Percentiles rank a stretch among this genome's conserved stretches.
Evolutionary conservation across 768 basidiomycete genomes (phyloP).

Genomic region (Clathrus columnatus): DNA sequence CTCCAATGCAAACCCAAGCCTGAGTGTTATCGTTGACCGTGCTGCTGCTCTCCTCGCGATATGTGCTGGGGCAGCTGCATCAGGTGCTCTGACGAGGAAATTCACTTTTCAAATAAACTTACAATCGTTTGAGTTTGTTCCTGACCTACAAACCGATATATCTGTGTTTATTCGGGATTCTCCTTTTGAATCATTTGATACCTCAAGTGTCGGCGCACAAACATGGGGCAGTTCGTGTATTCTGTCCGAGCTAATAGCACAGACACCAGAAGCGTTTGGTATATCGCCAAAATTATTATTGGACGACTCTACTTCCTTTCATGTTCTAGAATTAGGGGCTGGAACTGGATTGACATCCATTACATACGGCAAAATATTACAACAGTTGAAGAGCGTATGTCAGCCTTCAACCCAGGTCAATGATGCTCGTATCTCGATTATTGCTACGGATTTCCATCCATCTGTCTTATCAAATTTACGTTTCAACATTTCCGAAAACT

Average conservation of each 20-base stretch:
- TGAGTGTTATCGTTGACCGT: conserved; percentile 30
- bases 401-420: not conserved
- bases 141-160: not conserved
- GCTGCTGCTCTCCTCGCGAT: conserved; percentile 57
- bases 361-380: conserved; percentile 27
- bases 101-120: conserved; percentile 34
- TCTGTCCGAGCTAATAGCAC: conserved; percentile 63
- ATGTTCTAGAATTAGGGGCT: conserved; percentile 47
- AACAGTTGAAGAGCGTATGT: not conserved
- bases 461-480: conserved; percentile 39
- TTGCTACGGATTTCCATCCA: conserved; percentile 44
- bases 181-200: conserved; percentile 61
- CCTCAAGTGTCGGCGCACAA: conserved; percentile 69
- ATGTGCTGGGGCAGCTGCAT: conserved; percentile 55
- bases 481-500: conserved; percentile 34
- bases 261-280: conserved; percentile 45
- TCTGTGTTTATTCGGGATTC: conserved; percentile 52
- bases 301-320: conserved; percentile 16
- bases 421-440: conserved; percentile 17
- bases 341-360: conserved; percentile 46
- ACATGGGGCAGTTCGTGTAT: conserved; percentile 86
- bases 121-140: not conserved
- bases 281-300: not conserved
- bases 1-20: conserved; percentile 20
- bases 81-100: conserved; percentile 46